Evolutionary conservation across 129 eudicot species (phyloP).

Genomic region (Smallanthus sonchifolius): DNA sequence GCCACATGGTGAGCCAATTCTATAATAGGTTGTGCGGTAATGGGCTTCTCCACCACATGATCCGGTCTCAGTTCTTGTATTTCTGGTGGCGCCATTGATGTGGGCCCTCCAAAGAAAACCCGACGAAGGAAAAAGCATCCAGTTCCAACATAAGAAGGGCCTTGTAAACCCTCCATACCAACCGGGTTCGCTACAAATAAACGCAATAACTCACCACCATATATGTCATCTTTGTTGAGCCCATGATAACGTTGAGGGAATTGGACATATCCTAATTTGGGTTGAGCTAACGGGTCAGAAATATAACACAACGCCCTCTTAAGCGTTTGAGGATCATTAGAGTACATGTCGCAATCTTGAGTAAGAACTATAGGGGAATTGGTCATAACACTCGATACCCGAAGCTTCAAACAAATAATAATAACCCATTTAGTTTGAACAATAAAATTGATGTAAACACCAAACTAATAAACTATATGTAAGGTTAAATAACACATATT

Average conservation of each 20-base stretch:
- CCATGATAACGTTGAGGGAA: conserved; percentile 70
- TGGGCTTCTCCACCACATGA: conserved; percentile 36
- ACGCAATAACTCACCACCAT: conserved; percentile 54
- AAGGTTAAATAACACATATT: neutral
- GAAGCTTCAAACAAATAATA: conserved; percentile 41
- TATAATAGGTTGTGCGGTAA: conserved; percentile 20
- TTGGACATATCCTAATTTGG: conserved; percentile 54
- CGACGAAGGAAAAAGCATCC: conserved; percentile 74
- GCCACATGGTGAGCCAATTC: conserved; percentile 55
- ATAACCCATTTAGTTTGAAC: neutral
- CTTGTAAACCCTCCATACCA: conserved; percentile 78
- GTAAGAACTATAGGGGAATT: conserved; percentile 60
- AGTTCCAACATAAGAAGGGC: conserved; percentile 70
- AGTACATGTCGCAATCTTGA: conserved; percentile 75
- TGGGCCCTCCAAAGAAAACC: conserved; percentile 66
- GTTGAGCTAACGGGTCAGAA: conserved; percentile 30
- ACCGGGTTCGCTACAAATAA: conserved; percentile 43
- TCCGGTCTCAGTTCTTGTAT: conserved; percentile 40
- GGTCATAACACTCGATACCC: conserved; percentile 69
- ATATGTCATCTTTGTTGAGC: conserved; percentile 66
- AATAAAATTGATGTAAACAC: neutral
- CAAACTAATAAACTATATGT: too few species aligned
- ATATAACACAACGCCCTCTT: conserved; percentile 53
- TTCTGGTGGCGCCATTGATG: conserved; percentile 35
- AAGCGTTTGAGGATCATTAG: conserved; percentile 74